Base-by-base conservation (phyloP, 2,329 filamentous ascomycete genomes). In the Coleophoma crateriformis region DNA sequence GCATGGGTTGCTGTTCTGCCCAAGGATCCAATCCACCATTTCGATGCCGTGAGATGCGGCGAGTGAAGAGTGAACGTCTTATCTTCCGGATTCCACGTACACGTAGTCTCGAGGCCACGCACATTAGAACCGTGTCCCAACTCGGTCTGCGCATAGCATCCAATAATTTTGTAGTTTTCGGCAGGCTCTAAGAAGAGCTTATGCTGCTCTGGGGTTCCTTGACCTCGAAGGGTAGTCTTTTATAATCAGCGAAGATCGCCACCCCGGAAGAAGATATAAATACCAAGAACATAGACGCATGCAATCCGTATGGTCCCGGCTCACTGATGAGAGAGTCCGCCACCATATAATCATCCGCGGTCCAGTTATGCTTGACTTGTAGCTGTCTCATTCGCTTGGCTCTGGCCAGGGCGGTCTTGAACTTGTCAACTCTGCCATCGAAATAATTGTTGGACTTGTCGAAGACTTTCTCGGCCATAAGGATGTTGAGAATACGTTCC, bases 11-110 rank as follows among this genome's bases (percentile, higher is more conserved):
- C 87, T 3, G 84, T 84, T 58, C 85, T 77, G 46, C 87, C 88
- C 3, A 91, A 75, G 11, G 85, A 87, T 1, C 88, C 88, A 58
- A 90, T 90, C 88, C 88, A 91, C 87, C 87, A 92, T 64, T 92
- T 92, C 33, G 84, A 85, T 0, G 87, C 79, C 2, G 87, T 90
- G 49, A 90, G 73, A 53, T 81, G 75, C 10, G 87, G 87, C 0
- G 85, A 88, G 67, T 90, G 82, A 34, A 91, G 74, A 13, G 75
- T 84, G 60, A 91, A 90, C 3, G 82, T 88, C 74, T 88, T 85
- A 67, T 88, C 84, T 5, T 82, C 72, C 0, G 79, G 71, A 61
- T 88, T 85, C 85, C 85, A 90, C 0, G 81, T 88, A 4, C 63
- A 63, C 20, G 63, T 67, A 2, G 64, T 66, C 50, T 66, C 63